Base-by-base conservation (phyloP, 2,329 filamentous ascomycete genomes). In the Colletotrichum viniferum region DNA sequence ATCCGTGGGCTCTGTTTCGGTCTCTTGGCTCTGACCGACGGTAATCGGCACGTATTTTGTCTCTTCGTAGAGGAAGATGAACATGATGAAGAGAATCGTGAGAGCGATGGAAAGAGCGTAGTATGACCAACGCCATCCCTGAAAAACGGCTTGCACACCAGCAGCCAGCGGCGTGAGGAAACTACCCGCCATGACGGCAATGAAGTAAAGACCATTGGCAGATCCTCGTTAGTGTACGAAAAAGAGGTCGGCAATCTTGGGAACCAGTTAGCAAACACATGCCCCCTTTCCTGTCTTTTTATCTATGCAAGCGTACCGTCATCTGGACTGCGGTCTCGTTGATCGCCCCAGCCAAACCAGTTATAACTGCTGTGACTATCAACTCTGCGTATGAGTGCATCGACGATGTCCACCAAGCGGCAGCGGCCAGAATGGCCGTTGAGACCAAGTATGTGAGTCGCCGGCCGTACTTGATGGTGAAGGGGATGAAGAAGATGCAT, bases 261-360 rank as follows among this genome's bases (percentile, higher is more conserved):
- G 32, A 66, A 21, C 34, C 55, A 48, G 18, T 28, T 13, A 43
- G 21, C 5, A 24, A 18, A 34, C 9, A 2, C 4, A 21, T 52
- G 43, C 8, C 3, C n/a, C n/a, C n/a, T 21, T 24, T 24, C 24
- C 24, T 24, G 24, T 24, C 24, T 24, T 24, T 24, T 24, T 24
- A 24, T 24, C 24, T 24, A 24, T 24, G 24, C 24, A 16, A 7
- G 67, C 52, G 60, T 24, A 76, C 76, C 0, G 84, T 86, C 63
- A 86, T 83, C 58, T 85, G 83, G 6, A 81, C 83, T 43, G 84
- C 81, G 1, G 82, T 81, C 71, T 87, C 84, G 48, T 84, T 84
- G 7, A 84, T 82, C 7, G 85, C 83, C 12, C 84, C 85, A 4
- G 81, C 81, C 16, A 86, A 67, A 0, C 85, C 83, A 13, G 81